Percentiles rank a stretch among this genome's conserved stretches.
Conservation (phyloP, 352 stramenopile species). For the Aphanomyces invadans region DNA sequence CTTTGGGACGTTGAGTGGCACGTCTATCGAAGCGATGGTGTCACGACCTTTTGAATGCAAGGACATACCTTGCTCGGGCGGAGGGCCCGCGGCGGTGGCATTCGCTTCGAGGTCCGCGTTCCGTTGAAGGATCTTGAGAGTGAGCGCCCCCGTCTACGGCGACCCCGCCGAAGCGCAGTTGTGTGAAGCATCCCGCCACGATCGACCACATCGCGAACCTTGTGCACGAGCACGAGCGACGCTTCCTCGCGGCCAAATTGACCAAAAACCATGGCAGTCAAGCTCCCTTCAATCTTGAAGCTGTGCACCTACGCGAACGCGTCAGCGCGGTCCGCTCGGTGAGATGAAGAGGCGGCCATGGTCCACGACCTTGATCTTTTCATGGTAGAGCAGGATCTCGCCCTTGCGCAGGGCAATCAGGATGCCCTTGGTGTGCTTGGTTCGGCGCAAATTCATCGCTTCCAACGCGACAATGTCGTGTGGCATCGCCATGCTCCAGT, state of each 20-base stretch:
- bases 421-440: slow-evolving; percentile 66
- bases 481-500: slow-evolving; percentile 81
- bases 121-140: slow-evolving; percentile 84
- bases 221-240: slow-evolving; percentile 63
- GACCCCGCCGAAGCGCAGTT: too few species aligned
- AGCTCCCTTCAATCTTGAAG: slow-evolving; percentile 46
- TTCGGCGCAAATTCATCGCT: slow-evolving; percentile 56
- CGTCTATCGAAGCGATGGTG: slow-evolving; percentile 36
- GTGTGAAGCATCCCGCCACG: too few species aligned
- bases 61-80: slow-evolving; percentile 59
- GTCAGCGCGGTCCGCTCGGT: too few species aligned
- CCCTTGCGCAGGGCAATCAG: slow-evolving; percentile 80
- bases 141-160: slow-evolving; percentile 67
- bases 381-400: slow-evolving; percentile 83
- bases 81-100: slow-evolving; percentile 59
- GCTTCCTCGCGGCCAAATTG: slow-evolving; percentile 83
- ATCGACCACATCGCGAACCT: slow-evolving; percentile 11
- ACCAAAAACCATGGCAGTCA: slow-evolving; percentile 81
- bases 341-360: too few species aligned
- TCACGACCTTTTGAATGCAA: background rate
- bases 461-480: slow-evolving; percentile 80
- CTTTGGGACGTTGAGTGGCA: slow-evolving; percentile 88
- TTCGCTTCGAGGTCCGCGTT: slow-evolving; percentile 72
- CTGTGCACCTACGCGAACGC: slow-evolving; percentile 49
- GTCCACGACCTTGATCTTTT: slow-evolving; percentile 60